phyloP scores from a whole-genome alignment of 2,329 filamentous ascomycete genomes.

The Pseudogymnoascus sp. region DNA sequence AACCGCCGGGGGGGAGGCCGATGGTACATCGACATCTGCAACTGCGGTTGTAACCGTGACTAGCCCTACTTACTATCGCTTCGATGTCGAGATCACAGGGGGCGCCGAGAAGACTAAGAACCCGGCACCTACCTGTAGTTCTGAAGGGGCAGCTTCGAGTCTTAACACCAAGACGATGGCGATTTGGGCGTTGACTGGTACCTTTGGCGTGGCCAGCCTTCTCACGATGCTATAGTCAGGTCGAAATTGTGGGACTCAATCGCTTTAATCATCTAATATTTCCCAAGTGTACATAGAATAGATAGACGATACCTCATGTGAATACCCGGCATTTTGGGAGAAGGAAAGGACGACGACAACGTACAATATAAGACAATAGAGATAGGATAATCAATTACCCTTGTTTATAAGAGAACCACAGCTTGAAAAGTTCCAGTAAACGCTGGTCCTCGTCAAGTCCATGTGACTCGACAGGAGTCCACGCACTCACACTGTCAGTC shows the following conservation, averaged over 20 bases:
- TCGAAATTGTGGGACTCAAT: background rate
- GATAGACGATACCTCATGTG: too few relatives aligned
- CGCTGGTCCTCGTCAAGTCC: too few relatives aligned
- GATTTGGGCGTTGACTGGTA: background rate
- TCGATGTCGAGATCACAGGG: background rate
- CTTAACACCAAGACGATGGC: background rate
- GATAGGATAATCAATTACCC: too few relatives aligned
- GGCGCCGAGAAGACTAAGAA: background rate
- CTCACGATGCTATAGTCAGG: conserved; percentile 13
- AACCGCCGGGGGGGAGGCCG: background rate
- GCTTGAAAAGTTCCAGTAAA: too few relatives aligned
- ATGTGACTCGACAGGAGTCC: too few relatives aligned
- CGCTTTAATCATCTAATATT: background rate
- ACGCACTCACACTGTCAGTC: too few relatives aligned
- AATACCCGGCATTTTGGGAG: too few relatives aligned
- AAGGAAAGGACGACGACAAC: too few relatives aligned
- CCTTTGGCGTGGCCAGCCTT: background rate
- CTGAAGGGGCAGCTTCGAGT: background rate
- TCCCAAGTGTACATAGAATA: background rate
- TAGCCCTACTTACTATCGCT: background rate
- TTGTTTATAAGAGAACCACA: too few relatives aligned
- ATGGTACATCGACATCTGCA: background rate
- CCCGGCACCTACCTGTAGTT: background rate
- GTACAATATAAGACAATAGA: too few relatives aligned
- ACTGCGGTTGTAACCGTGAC: background rate